Conservation (phyloP, 2,329 filamentous ascomycete species). For the Hypoxylon sp. region DNA sequence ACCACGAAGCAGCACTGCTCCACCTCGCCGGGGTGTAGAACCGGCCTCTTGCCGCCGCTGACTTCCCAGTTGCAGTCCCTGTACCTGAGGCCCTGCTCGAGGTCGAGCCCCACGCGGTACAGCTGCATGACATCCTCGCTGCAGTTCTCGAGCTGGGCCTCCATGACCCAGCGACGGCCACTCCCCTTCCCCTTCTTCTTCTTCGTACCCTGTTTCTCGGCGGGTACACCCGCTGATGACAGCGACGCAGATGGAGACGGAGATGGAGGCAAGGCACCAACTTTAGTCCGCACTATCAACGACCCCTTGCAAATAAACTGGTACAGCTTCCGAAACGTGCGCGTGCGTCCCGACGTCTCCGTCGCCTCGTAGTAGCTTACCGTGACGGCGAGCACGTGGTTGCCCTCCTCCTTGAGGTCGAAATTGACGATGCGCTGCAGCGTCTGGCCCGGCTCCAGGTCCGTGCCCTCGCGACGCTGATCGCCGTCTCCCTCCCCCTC, state of each 20-base stretch:
- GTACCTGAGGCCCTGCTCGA: slow-evolving; percentile 66
- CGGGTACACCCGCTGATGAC: too few relatives aligned
- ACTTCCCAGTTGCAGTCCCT: slow-evolving; percentile 71
- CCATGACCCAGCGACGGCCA: slow-evolving; percentile 77
- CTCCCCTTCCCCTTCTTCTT: slow-evolving; percentile 14
- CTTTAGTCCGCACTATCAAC: slow-evolving; percentile 91
- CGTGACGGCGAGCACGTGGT: slow-evolving; percentile 92
- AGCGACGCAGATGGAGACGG: slow-evolving; percentile 40
- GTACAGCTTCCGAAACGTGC: slow-evolving; percentile 95
- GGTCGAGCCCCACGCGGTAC: slow-evolving; percentile 73
- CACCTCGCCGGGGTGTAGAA: slow-evolving; percentile 74
- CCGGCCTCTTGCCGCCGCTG: slow-evolving; percentile 62
- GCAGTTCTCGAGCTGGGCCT: slow-evolving; percentile 96
- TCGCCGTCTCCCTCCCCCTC: slow-evolving; percentile 30
- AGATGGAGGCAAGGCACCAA: slow-evolving; percentile 71
- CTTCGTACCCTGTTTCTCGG: neutral
- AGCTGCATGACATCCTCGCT: slow-evolving; percentile 86
- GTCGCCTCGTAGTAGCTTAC: slow-evolving; percentile 93
- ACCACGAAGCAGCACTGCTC: slow-evolving; percentile 77
- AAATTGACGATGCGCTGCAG: slow-evolving; percentile 87
- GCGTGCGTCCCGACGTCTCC: slow-evolving; percentile 77
- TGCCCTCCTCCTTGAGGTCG: slow-evolving; percentile 93
- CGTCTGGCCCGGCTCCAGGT: slow-evolving; percentile 75
- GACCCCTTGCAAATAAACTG: slow-evolving; percentile 95
- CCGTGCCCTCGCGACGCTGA: slow-evolving; percentile 50